Evolutionary conservation across 352 stramenopile genomes (phyloP).

Genomic region (Phytophthora multivora): DNA sequence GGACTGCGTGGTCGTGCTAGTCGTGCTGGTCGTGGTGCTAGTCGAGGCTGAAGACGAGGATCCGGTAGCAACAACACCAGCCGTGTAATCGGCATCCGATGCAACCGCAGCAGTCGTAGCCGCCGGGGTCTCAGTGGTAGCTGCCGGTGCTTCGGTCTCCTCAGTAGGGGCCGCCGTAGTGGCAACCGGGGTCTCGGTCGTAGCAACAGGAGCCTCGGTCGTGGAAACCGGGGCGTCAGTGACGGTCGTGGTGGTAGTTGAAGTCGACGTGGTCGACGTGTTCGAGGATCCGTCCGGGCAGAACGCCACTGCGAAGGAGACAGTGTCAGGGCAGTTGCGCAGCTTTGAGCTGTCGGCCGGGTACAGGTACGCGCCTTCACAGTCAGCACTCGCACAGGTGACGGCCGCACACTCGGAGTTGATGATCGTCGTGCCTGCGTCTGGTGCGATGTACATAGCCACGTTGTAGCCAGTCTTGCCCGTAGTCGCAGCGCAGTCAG

Average conservation of each 20-base stretch:
- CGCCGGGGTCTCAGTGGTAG: conserved; percentile 14
- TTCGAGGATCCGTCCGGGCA: conserved; percentile 36
- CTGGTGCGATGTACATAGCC: conserved; percentile 56
- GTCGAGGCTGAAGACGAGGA: conserved; percentile 10
- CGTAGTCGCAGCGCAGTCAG: conserved; percentile 47
- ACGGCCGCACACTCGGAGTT: conserved; percentile 41
- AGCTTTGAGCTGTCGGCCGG: conserved; percentile 56
- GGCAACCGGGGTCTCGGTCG: conserved; percentile 6
- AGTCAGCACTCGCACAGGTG: conserved; percentile 41
- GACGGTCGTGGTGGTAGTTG: conserved; percentile 12
- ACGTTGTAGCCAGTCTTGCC: conserved; percentile 72
- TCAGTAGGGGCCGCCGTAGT: conserved; percentile 9
- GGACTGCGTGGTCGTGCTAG: background rate
- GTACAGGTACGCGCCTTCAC: conserved; percentile 55
- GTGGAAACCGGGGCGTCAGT: conserved; percentile 8
- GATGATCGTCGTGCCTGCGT: conserved; percentile 23
- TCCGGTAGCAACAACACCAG: conserved; percentile 17
- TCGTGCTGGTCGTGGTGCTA: background rate
- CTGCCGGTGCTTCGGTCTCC: conserved; percentile 7
- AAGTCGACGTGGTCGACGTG: conserved; percentile 1
- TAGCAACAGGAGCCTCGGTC: background rate
- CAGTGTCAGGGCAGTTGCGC: conserved; percentile 46
- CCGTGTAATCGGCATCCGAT: conserved; percentile 25
- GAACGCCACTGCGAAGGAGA: conserved; percentile 50
- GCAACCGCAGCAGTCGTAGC: conserved; percentile 14